These are phyloP conservation scores for Colletotrichum ledebouriae DNA, from an alignment of 2,329 filamentous ascomycete genomes.

Conservation along the genomic window DNA sequence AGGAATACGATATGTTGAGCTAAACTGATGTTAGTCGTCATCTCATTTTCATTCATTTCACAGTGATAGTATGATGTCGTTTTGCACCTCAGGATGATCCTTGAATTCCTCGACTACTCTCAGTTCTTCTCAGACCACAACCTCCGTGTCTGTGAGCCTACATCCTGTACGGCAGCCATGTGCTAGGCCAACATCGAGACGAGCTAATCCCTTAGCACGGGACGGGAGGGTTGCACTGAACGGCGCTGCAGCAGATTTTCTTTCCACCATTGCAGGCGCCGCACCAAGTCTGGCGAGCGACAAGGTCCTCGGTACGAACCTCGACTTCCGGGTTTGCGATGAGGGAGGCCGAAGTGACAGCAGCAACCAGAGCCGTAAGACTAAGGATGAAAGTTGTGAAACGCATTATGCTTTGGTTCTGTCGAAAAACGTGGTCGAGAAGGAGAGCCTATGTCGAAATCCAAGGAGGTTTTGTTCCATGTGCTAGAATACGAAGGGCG, in stretches of 20 bases:
- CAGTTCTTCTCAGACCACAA: too few relatives aligned
- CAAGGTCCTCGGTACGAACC: neutral
- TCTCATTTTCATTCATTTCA: too few relatives aligned
- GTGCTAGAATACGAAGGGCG: too few relatives aligned
- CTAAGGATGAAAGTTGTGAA: conserved; percentile 1
- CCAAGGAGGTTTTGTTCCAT: neutral
- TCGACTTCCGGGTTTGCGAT: neutral
- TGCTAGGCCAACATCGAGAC: neutral
- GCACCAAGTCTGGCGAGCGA: conserved; percentile 7
- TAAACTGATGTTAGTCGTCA: too few relatives aligned
- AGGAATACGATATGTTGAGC: too few relatives aligned
- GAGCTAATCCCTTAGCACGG: neutral
- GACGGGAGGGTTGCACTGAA: conserved; percentile 7
- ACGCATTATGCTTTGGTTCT: neutral
- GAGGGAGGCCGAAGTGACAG: neutral
- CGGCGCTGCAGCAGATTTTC: conserved; percentile 18
- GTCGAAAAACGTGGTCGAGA: neutral
- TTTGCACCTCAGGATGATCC: too few relatives aligned
- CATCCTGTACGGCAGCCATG: neutral
- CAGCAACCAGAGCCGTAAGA: neutral
- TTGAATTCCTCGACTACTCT: too few relatives aligned
- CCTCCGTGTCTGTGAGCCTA: too few relatives aligned
- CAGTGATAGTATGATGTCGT: too few relatives aligned
- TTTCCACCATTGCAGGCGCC: conserved; percentile 3
- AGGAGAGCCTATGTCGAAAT: neutral